Evolutionary conservation across 116 monocot genomes (phyloP).

Genomic region (Trichopus zeylanicus): DNA sequence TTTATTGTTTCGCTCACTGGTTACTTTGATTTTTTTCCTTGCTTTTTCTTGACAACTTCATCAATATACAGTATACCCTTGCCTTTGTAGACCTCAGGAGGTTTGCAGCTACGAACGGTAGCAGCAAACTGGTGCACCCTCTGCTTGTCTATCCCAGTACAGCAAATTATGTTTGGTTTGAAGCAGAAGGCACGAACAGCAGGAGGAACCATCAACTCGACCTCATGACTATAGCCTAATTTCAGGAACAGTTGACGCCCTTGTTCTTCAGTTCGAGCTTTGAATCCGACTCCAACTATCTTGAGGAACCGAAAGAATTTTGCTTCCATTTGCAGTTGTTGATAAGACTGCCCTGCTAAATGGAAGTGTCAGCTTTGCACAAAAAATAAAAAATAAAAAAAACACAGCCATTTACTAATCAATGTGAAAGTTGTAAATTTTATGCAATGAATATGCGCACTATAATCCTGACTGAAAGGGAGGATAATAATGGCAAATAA

Average conservation of each 20-base stretch:
- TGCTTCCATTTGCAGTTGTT: constrained; percentile 42
- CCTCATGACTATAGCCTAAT: constrained; percentile 85
- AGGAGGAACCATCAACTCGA: constrained; percentile 62
- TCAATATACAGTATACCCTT: constrained; percentile 90
- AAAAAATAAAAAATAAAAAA: too few species aligned
- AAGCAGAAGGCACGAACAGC: constrained; percentile 83
- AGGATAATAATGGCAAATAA: too few species aligned
- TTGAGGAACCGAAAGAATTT: constrained; percentile 82
- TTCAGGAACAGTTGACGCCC: constrained; percentile 67
- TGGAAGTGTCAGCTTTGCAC: too few species aligned
- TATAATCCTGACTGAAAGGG: too few species aligned
- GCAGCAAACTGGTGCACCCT: constrained; percentile 77
- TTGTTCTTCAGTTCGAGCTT: constrained; percentile 60
- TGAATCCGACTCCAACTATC: constrained; percentile 79
- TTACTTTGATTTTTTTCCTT: constrained; percentile 86
- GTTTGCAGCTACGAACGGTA: constrained; percentile 70
- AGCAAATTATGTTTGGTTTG: constrained; percentile 79
- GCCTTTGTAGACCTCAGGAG: constrained; percentile 91
- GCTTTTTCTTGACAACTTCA: constrained; percentile 81
- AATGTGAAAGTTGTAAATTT: too few species aligned
- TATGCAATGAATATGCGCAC: too few species aligned
- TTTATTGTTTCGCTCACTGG: too few species aligned
- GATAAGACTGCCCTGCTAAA: too few species aligned
- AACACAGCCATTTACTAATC: too few species aligned
- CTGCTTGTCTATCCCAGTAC: constrained; percentile 79